phyloP scores from a whole-genome alignment of 2,329 filamentous ascomycete genomes.

The Cryoendolithus antarcticus region DNA sequence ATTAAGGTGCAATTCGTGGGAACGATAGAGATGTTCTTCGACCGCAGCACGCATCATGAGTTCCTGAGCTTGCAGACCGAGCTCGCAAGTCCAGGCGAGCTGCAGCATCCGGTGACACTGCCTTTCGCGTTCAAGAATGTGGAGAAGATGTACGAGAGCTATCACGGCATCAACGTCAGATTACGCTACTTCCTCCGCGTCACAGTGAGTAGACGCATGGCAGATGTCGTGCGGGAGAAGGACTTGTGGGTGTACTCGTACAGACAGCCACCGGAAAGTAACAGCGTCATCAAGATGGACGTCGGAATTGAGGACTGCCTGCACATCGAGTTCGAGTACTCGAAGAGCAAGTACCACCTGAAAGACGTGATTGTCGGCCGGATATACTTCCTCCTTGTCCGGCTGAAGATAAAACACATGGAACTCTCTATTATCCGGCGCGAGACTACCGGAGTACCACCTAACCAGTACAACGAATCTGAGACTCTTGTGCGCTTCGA shows the following conservation, averaged over 20 bases:
- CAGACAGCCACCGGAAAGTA: constrained; percentile 94
- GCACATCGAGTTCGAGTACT: constrained; percentile 99
- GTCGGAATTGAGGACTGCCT: constrained; percentile 98
- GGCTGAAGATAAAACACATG: constrained; percentile 99
- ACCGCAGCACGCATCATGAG: constrained; percentile 97
- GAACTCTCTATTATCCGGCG: constrained; percentile 93
- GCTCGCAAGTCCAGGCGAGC: constrained; percentile 88
- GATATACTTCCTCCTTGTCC: constrained; percentile 95
- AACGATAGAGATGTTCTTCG: constrained; percentile 99
- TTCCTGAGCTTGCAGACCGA: constrained; percentile 96
- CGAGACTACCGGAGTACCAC: constrained; percentile 90
- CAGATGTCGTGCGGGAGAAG: constrained; percentile 96
- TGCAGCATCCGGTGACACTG: constrained; percentile 96
- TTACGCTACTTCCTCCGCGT: constrained; percentile 96
- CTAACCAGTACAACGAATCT: constrained; percentile 99
- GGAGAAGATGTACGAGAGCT: constrained; percentile 99
- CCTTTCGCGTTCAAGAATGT: constrained; percentile 99
- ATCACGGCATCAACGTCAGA: constrained; percentile 99
- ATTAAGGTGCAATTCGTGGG: constrained; percentile 99
- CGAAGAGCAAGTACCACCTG: constrained; percentile 96
- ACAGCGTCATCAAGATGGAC: constrained; percentile 99
- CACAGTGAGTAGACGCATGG: constrained; percentile 92
- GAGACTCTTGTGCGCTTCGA: constrained; percentile 96
- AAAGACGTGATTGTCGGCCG: constrained; percentile 98
- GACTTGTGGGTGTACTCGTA: constrained; percentile 99